Percentiles rank a stretch among this genome's conserved stretches.
Evolutionary conservation across 2,329 filamentous ascomycete species (phyloP).

Genomic region (Cryphonectria naterciae): DNA sequence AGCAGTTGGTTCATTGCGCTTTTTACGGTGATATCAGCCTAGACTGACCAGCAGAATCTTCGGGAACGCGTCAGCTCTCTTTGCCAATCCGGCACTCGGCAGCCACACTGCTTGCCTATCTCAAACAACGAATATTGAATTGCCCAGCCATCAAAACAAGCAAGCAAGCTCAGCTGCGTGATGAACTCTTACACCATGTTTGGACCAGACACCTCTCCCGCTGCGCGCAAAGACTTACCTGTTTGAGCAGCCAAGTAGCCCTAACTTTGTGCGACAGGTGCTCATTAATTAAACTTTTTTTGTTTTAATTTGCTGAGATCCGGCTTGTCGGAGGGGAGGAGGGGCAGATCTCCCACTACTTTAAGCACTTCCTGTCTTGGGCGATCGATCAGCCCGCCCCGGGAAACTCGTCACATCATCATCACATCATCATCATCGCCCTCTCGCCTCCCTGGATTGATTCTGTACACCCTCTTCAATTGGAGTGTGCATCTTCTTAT

Average conservation of each 20-base stretch:
- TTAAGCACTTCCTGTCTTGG: neutral
- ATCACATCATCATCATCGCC: neutral
- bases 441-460: neutral
- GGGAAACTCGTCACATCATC: neutral
- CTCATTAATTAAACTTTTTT: neutral
- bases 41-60: no score
- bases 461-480: neutral
- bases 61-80: neutral
- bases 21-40: neutral
- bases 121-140: neutral
- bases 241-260: no score
- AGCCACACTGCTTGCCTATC: slow-evolving; percentile 1
- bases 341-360: neutral
- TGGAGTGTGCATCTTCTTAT: neutral
- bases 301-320: neutral
- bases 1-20: neutral
- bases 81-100: neutral
- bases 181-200: neutral
- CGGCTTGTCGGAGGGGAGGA: neutral
- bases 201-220: neutral
- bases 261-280: no score
- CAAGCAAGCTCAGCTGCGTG: neutral
- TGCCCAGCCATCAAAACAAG: neutral
- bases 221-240: no score
- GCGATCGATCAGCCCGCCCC: slow-evolving; percentile 1